A percentile compares a stretch with the other conserved stretches of the same genome.
phyloP scores from a whole-genome alignment of 2,329 filamentous ascomycete species.

The Calonectria fujianensis region DNA sequence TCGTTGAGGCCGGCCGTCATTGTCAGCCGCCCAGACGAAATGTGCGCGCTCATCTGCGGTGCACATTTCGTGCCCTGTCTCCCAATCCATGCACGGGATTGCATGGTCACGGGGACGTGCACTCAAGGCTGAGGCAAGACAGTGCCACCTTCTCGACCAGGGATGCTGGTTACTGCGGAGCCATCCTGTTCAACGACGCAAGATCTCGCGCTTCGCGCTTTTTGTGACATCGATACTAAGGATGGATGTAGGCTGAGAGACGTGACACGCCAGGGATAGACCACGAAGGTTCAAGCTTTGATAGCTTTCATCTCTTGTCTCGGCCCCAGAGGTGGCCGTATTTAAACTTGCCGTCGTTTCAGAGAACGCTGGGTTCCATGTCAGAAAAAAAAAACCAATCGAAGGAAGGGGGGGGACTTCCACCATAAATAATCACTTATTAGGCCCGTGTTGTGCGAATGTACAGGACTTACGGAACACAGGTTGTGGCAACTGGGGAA shows the following conservation, averaged over 20 bases:
- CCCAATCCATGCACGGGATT: neutral
- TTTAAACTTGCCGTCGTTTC: neutral
- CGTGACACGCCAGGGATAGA: constrained; percentile 16
- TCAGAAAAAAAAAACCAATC: neutral
- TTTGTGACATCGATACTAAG: constrained; percentile 9
- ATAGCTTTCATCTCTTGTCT: neutral
- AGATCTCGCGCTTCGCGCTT: constrained; percentile 26
- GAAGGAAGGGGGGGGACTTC: neutral
- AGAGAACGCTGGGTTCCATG: neutral
- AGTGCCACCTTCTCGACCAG: constrained; percentile 26
- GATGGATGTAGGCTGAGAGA: neutral
- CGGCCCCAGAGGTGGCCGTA: neutral
- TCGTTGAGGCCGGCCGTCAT: constrained; percentile 10
- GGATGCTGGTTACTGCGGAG: constrained; percentile 36
- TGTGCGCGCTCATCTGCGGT: constrained; percentile 17
- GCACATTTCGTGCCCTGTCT: constrained; percentile 3
- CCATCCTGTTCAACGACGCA: constrained; percentile 9
- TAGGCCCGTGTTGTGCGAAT: neutral
- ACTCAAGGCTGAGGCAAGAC: constrained; percentile 19
- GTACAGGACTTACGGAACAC: neutral
- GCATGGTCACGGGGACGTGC: constrained; percentile 26
- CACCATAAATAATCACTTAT: neutral
- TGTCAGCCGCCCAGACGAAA: constrained; percentile 20
- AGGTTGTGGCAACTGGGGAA: neutral
- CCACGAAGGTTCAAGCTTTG: neutral